Evolutionary conservation across 164 flowering plant genomes (phyloP).

Genomic region (Taxillus chinensis): DNA sequence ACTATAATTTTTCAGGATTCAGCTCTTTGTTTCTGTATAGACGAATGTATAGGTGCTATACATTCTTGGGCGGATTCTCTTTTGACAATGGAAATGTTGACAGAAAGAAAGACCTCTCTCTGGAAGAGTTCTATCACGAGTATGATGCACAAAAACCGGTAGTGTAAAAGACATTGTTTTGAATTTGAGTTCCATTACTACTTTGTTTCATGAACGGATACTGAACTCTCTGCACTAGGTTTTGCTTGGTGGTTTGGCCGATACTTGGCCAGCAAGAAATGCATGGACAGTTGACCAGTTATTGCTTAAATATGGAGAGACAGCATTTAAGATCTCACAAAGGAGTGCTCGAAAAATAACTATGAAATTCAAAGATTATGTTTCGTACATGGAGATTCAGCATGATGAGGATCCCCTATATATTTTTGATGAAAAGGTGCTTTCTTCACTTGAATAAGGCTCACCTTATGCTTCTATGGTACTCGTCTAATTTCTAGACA

Average conservation of each 20-base stretch:
- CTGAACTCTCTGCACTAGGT: slow-evolving; percentile 29
- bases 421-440: slow-evolving; percentile 87
- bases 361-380: slow-evolving; percentile 84
- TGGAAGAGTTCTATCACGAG: slow-evolving; percentile 44
- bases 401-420: slow-evolving; percentile 98
- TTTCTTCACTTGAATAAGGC: neutral
- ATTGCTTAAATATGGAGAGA: slow-evolving; percentile 55
- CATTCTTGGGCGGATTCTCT: slow-evolving; percentile 45
- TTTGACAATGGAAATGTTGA: slow-evolving; percentile 64
- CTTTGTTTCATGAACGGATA: too few species aligned
- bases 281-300: slow-evolving; percentile 66
- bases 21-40: slow-evolving; percentile 65
- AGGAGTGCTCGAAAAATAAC: slow-evolving; percentile 50
- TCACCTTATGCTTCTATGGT: neutral
- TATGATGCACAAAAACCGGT: slow-evolving; percentile 80
- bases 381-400: slow-evolving; percentile 65
- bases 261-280: slow-evolving; percentile 77
- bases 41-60: slow-evolving; percentile 71
- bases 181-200: neutral
- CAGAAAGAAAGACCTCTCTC: slow-evolving; percentile 40
- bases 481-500: neutral
- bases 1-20: slow-evolving; percentile 48
- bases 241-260: slow-evolving; percentile 60
- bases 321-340: slow-evolving; percentile 72
- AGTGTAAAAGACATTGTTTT: slow-evolving; percentile 5